These are phyloP conservation scores for Microdochium paspali DNA, from an alignment of 2,329 filamentous ascomycete species.

Conservation along the genomic window DNA sequence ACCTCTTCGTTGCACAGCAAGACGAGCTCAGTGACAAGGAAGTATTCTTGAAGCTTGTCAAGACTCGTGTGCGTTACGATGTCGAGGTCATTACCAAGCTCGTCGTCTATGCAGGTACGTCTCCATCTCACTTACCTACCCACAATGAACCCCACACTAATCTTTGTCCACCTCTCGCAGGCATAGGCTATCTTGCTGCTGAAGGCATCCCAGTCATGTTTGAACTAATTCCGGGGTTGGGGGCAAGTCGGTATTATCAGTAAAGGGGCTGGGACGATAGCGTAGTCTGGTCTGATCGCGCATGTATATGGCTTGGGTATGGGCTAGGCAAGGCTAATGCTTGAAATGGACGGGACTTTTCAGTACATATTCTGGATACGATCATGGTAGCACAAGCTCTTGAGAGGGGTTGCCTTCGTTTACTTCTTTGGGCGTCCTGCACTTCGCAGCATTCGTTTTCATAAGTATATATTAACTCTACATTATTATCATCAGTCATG, in stretches of 20 bases:
- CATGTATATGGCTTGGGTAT: too few relatives aligned
- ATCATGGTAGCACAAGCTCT: too few relatives aligned
- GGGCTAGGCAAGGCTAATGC: too few relatives aligned
- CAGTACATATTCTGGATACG: too few relatives aligned
- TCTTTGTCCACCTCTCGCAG: slow-evolving; percentile 27
- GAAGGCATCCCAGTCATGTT: slow-evolving; percentile 68
- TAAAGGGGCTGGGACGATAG: background rate
- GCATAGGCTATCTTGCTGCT: slow-evolving; percentile 74
- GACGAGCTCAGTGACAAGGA: slow-evolving; percentile 58
- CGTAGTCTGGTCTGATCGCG: too few relatives aligned
- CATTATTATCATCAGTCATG: too few relatives aligned
- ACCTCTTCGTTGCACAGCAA: slow-evolving; percentile 28
- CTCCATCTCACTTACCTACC: background rate
- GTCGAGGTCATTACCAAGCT: slow-evolving; percentile 98
- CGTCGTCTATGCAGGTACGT: slow-evolving; percentile 82
- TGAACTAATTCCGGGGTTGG: slow-evolving; percentile 34
- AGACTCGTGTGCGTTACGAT: slow-evolving; percentile 86
- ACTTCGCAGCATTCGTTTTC: too few relatives aligned
- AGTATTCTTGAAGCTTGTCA: slow-evolving; percentile 76
- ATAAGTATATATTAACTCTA: too few relatives aligned
- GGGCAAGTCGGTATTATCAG: background rate
- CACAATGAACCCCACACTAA: slow-evolving; percentile 4
- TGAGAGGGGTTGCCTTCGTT: too few relatives aligned
- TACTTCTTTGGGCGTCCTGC: too few relatives aligned
- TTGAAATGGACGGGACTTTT: too few relatives aligned